These are phyloP conservation scores for Malassezia sp. DNA, from an alignment of 1,284 basidiomycete species.

Conservation along the genomic window DNA sequence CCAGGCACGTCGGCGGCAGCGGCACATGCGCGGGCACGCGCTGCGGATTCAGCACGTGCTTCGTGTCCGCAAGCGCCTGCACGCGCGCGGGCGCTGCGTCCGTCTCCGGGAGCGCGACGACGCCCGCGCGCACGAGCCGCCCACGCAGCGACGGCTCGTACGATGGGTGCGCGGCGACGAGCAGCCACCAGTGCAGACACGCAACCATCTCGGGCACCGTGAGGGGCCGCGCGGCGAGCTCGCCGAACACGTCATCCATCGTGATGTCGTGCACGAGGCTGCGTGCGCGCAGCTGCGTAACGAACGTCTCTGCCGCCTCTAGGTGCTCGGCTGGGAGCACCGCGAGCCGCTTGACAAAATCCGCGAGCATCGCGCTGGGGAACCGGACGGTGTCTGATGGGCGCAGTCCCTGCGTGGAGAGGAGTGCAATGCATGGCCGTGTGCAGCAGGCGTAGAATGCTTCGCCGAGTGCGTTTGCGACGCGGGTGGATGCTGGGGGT, in stretches of 20 bases:
- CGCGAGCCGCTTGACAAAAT: conserved; percentile 70
- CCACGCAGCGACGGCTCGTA: conserved; percentile 37
- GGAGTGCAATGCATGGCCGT: conserved; percentile 56
- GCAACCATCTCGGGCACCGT: conserved; percentile 63
- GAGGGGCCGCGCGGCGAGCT: conserved; percentile 65
- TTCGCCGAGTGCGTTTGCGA: conserved; percentile 65
- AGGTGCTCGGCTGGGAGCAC: conserved; percentile 61
- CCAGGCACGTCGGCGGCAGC: conserved; percentile 65
- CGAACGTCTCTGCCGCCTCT: conserved; percentile 57
- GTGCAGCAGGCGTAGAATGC: conserved; percentile 65
- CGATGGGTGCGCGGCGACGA: conserved; percentile 50
- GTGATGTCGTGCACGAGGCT: conserved; percentile 69
- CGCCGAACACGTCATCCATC: conserved; percentile 72
- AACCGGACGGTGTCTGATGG: conserved; percentile 63
- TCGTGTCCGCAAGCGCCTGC: conserved; percentile 55
- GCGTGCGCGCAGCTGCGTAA: conserved; percentile 58
- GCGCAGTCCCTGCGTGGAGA: conserved; percentile 68
- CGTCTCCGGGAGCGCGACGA: conserved; percentile 23
- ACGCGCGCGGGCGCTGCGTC: conserved; percentile 19
- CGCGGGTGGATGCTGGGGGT: conserved; percentile 68
- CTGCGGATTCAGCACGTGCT: conserved; percentile 63
- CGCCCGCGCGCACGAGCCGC: conserved; percentile 36
- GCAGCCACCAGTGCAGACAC: conserved; percentile 82
- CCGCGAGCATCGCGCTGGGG: conserved; percentile 62
- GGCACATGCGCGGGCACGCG: conserved; percentile 72